Evolutionary conservation across 108 stramenopile species (phyloP).

Genomic region (Skeletonema grethae): DNA sequence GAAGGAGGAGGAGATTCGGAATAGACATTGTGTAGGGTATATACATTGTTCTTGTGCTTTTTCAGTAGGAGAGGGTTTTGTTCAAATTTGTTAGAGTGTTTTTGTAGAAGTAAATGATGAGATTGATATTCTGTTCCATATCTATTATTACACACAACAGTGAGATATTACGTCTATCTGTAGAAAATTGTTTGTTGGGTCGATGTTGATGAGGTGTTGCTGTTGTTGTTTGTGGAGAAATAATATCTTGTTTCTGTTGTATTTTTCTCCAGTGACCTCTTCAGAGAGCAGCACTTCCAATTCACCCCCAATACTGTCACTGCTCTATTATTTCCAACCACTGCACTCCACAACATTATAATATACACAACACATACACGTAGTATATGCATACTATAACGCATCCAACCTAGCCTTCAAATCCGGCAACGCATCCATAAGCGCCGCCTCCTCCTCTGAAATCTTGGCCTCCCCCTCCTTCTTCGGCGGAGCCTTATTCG

Average conservation of each 20-base stretch:
- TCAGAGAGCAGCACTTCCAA: background rate
- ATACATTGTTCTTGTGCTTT: background rate
- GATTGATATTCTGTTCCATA: background rate
- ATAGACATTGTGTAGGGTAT: background rate
- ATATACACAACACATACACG: background rate
- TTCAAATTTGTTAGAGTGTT: background rate
- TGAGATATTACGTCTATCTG: background rate
- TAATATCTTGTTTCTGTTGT: too few species aligned
- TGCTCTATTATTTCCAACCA: background rate
- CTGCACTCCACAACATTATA: background rate
- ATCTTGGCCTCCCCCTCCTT: constrained; percentile 21
- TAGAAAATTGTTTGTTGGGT: background rate
- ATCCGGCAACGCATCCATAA: constrained; percentile 73
- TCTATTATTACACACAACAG: constrained; percentile 1
- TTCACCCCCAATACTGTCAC: background rate
- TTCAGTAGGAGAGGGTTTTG: background rate
- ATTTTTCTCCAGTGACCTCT: background rate
- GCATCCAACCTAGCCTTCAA: constrained; percentile 81
- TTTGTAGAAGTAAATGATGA: background rate
- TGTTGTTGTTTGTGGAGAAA: background rate
- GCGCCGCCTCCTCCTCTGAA: constrained; percentile 65
- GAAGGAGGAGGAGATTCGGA: background rate
- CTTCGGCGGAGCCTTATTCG: constrained; percentile 44
- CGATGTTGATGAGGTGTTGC: background rate
- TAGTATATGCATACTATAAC: constrained; percentile 38